These are phyloP conservation scores for Aureobasidium sp. DNA, from an alignment of 2,329 filamentous ascomycete species.

Conservation along the genomic window DNA sequence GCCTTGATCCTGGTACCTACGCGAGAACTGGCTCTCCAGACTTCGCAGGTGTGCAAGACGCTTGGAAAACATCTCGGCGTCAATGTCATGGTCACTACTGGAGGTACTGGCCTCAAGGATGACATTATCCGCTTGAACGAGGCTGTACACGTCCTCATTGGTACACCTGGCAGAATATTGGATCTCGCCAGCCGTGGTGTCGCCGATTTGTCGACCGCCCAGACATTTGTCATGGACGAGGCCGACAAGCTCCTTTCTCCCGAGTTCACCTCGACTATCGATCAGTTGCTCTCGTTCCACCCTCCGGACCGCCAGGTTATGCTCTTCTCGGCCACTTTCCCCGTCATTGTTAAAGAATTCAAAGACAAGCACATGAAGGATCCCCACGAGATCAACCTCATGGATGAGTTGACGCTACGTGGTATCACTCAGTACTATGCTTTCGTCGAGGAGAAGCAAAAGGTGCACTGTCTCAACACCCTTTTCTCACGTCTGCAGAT, in stretches of 20 bases:
- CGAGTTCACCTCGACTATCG: slow-evolving; percentile 95
- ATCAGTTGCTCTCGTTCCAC: slow-evolving; percentile 89
- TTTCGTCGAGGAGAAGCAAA: slow-evolving; percentile 98
- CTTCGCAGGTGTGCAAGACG: slow-evolving; percentile 97
- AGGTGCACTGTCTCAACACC: slow-evolving; percentile 97
- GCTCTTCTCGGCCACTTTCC: slow-evolving; percentile 98
- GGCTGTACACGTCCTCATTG: slow-evolving; percentile 93
- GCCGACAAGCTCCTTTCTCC: slow-evolving; percentile 94
- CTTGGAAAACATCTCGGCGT: slow-evolving; percentile 93
- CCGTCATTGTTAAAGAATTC: slow-evolving; percentile 92
- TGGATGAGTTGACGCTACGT: slow-evolving; percentile 96
- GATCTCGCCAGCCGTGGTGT: slow-evolving; percentile 95
- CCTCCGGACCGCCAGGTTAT: slow-evolving; percentile 97
- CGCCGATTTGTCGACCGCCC: slow-evolving; percentile 89
- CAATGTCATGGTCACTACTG: slow-evolving; percentile 99
- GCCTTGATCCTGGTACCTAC: slow-evolving; percentile 94
- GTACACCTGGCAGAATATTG: slow-evolving; percentile 90
- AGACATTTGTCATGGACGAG: slow-evolving; percentile 99
- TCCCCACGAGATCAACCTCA: slow-evolving; percentile 97
- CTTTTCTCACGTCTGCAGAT: slow-evolving; percentile 98
- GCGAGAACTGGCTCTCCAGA: slow-evolving; percentile 93
- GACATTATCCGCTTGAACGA: slow-evolving; percentile 94
- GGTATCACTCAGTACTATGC: slow-evolving; percentile 99
- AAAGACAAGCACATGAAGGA: slow-evolving; percentile 95
- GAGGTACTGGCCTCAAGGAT: slow-evolving; percentile 88